Base-by-base conservation (phyloP, 371 early-diverging fungal genomes). In the Blastocladiella emersonii region DNA sequence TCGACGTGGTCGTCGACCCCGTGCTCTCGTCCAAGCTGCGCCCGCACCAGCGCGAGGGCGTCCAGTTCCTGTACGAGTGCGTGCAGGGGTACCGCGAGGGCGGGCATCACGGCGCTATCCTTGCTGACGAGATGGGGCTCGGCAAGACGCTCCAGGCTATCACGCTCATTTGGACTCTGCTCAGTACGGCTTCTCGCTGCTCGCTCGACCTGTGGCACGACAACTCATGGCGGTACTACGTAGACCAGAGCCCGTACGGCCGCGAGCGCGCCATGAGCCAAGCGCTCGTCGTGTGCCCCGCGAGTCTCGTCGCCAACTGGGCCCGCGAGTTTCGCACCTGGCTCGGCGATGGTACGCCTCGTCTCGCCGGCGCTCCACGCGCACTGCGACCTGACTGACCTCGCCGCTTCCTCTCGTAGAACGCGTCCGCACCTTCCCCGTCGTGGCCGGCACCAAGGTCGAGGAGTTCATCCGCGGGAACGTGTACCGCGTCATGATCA, bases 91-190 rank as follows among this genome's bases (percentile, higher is more conserved):
- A 25, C 44, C 36, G n/a, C 10, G 66, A 70, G 70, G 68, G 61
- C 64, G 75, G 77, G 23, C 69, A 70, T 56, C 63, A 69, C 60
- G 82, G 83, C 0, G 64, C 73, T 43, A 41, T 59, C 25, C 17
- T 59, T n/a, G 37, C 25, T 34, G 59, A 59, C 34, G 59, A 59
- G 39, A 64, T 71, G 76, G 80, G 78, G 0, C 71, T 76, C n/a
- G 80, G 80, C 5, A 85, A 85, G 66, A 78, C 83, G 21, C 60
- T 84, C 3, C 83, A 84, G 68, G 70, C 81, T 32, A 83, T 85
- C 41, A 66, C 82, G 0, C 70, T 84, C 12, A 55, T 81, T n/a
- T 85, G 84, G 85, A 84, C 83, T 0, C 68, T 85, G 25, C 66
- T 83, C 23, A 80, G 77, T 74, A 62, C 32, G 64, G n/a, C n/a